Evolutionary conservation across 805 yeast species (phyloP), one percentile per base, ranked within the genome.

Genomic region (Candida morakotiae): DNA sequence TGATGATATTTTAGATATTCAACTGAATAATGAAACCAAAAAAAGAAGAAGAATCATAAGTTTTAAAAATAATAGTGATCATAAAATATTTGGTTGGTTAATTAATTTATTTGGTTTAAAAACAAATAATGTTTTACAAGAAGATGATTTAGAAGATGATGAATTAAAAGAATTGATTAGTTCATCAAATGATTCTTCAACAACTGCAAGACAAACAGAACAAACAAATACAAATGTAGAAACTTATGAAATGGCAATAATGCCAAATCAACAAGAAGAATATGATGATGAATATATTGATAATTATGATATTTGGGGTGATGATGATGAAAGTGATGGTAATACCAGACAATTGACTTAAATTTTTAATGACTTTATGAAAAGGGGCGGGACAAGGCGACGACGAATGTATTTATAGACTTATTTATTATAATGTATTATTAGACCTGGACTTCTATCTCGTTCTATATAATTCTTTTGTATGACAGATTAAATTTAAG

Each of bases 1-100:
- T 34, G 79, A 75, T 34, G 77, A 73, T 39, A 52, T 49, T 2
- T 28, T 35, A 30, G 34, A 39, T 24, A 27, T 38, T 17, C 38
- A 43, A 20, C 40, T 28, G 40, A 32, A 39, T 32, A 26, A 17
- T 5, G 17, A 20, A 16, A 35, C 18, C n/a, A 20, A 29, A 16
- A 32, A 13, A 17, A 32, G 14, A 15, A n/a, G n/a, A 31, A 37
- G 24, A 27, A 20, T 22, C 10, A 13, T 30, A 16, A 24, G 42
- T 39, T 31, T 28, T 27, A 18, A 26, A 24, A 34, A 22, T 19
- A 21, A 14, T 16, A n/a, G 23, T 14, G 30, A 38, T 28, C 13
- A 24, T 34, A 33, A 20, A 22, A 16, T 28, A 18, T 19, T 25
- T 34, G 34, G 25, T 17, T 31, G 40, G 23, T 22, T 17, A 10